These are phyloP conservation scores for Kwoniella shivajii DNA, from an alignment of 1,284 basidiomycete genomes.

Conservation along the genomic window DNA sequence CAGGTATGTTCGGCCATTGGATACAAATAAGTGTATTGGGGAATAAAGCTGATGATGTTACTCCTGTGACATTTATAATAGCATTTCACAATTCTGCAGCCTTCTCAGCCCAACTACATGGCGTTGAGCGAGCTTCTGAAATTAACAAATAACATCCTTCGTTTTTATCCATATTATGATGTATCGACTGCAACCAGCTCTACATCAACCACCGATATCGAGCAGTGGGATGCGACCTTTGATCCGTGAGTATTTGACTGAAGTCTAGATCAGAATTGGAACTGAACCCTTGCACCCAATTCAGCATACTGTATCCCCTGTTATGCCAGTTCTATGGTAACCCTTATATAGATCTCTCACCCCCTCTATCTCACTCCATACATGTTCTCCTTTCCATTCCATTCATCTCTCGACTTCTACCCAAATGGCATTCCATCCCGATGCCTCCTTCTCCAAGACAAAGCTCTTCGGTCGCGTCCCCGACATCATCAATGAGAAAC, in stretches of 20 bases:
- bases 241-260: constrained; percentile 34
- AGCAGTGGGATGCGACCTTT: constrained; percentile 40
- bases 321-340: constrained; percentile 35
- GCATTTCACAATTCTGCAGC: constrained; percentile 21
- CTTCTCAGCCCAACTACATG: constrained; percentile 26
- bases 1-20: constrained; percentile 30
- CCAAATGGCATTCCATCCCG: constrained; percentile 40
- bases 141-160: constrained; percentile 44
- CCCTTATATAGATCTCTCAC: constrained; percentile 32
- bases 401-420: constrained; percentile 28
- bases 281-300: not conserved
- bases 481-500: constrained; percentile 13
- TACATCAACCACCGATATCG: not conserved
- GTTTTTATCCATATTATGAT: constrained; percentile 36
- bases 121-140: constrained; percentile 50
- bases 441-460: constrained; percentile 20
- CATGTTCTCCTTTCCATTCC: constrained; percentile 47
- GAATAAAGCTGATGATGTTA: not conserved
- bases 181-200: not conserved
- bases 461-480: not conserved
- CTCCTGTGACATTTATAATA: constrained; percentile 5
- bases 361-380: constrained; percentile 43
- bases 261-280: not conserved
- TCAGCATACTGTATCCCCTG: constrained; percentile 35
- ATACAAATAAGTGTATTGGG: too few relatives aligned